Base-by-base conservation (phyloP, 1,284 basidiomycete species). In the Austroboletus niveus region DNA sequence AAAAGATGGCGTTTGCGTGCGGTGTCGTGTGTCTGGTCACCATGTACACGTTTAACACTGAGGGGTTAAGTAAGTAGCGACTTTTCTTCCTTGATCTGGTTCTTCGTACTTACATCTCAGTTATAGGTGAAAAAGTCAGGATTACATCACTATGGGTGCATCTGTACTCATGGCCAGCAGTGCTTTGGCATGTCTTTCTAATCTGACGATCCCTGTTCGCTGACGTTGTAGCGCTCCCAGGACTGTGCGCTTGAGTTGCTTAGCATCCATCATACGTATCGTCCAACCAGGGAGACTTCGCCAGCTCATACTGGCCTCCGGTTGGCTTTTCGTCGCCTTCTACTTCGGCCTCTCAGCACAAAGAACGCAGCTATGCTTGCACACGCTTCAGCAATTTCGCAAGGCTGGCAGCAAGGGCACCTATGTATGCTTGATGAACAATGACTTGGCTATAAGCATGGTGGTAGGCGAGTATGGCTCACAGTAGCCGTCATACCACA, bases 191-290 rank as follows among this genome's bases (percentile, higher is more conserved):
- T 32, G 42, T 38, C 24, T 44, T 11, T 42, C 20, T 27, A 36
- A 34, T 20, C 24, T 53, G 7, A 22, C 41, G n/a, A 17, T 24
- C 27, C 20, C 27, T 40, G 22, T 42, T 32, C 4, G 6, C 22
- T 14, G 40, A 47, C 22, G 36, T 41, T 30, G 31, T 42, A 34
- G 32, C 10, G 9, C n/a, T 30, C 10, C 22, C 36, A 54, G 53
- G 53, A 32, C 53, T 4, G 53, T 55, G 15, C 45, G 46, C 10
- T 15, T 48, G 42, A 55, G 53, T 34, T 41, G 39, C 39, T 27
- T 41, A 10, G 22, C 39, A 27, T 41, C 56, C 24, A 40, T 53
- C 12, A 10, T 43, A 27, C 57, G 50, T 36, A 27, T 56, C 14
- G 47, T 44, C 14, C 47, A 53, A 12, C 41, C 36, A 12, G 35